phyloP scores from a whole-genome alignment of 108 stramenopile genomes.

The Thalassiosira profunda region DNA sequence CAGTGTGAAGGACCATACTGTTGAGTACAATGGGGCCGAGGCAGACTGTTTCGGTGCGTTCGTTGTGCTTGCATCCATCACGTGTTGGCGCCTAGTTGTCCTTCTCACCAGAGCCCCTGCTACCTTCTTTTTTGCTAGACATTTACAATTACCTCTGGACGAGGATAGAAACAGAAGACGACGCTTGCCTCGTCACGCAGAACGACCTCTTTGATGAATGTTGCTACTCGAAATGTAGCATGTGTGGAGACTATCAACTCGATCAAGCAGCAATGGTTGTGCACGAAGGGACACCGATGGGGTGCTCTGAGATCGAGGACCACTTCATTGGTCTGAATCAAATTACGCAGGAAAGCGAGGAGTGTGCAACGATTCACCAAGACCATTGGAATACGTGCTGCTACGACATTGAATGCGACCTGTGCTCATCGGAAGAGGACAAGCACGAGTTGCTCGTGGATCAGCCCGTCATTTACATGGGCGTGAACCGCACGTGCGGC shows the following conservation, averaged over 20 bases:
- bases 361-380: slow-evolving; percentile 34
- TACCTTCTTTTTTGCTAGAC: no score
- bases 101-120: no score
- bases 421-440: slow-evolving; percentile 17
- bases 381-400: slow-evolving; percentile 43
- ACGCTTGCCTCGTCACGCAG: slow-evolving; percentile 39
- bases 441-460: slow-evolving; percentile 33
- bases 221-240: slow-evolving; percentile 44
- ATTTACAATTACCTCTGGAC: slow-evolving; percentile 42
- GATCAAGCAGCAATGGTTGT: slow-evolving; percentile 33
- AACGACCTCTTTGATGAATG: slow-evolving; percentile 38
- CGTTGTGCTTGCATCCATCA: no score
- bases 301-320: slow-evolving; percentile 41
- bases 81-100: no score
- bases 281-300: slow-evolving; percentile 25
- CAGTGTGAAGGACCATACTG: slow-evolving; percentile 32
- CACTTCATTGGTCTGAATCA: slow-evolving; percentile 32
- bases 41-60: slow-evolving; percentile 37
- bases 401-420: slow-evolving; percentile 40
- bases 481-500: slow-evolving; percentile 38
- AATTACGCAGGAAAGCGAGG: slow-evolving; percentile 40
- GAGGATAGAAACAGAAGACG: slow-evolving; percentile 32
- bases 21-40: slow-evolving; percentile 41
- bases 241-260: slow-evolving; percentile 44
- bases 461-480: slow-evolving; percentile 16